A percentile compares a stretch with the other conserved stretches of the same genome.
phyloP scores from a whole-genome alignment of 345 rosid species.

The Lepidium aucheri region DNA sequence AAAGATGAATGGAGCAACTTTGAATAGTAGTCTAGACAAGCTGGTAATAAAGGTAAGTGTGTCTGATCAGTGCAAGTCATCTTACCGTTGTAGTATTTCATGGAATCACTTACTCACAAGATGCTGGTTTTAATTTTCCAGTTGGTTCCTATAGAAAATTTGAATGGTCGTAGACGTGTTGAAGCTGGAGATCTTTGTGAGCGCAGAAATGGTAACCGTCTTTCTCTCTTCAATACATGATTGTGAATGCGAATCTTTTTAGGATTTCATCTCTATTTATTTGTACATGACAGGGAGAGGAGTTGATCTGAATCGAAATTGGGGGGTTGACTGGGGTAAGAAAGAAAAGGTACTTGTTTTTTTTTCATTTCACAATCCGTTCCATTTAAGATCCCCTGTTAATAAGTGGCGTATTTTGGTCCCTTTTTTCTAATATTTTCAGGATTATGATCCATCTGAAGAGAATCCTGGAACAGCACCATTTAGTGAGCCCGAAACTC shows the following conservation, averaged over 20 bases:
- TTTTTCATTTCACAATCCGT: background rate
- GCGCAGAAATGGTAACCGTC: slow-evolving; percentile 71
- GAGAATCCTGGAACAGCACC: slow-evolving; percentile 94
- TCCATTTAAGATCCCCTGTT: background rate
- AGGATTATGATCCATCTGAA: slow-evolving; percentile 98
- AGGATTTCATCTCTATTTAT: background rate
- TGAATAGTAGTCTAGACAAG: slow-evolving; percentile 48
- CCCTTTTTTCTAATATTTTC: background rate
- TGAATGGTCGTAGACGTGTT: slow-evolving; percentile 87
- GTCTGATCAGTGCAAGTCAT: background rate
- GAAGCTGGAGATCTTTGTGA: slow-evolving; percentile 94
- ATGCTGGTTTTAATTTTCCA: slow-evolving; percentile 24
- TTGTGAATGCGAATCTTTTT: slow-evolving; percentile 1
- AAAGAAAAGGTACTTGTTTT: slow-evolving; percentile 69
- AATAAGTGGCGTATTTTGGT: background rate
- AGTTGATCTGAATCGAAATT: slow-evolving; percentile 94
- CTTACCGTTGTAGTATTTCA: background rate
- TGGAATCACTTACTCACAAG: background rate
- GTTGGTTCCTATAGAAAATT: slow-evolving; percentile 93
- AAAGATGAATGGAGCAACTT: slow-evolving; percentile 28
- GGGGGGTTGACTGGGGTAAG: slow-evolving; percentile 99
- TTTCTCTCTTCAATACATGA: background rate
- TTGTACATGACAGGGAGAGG: slow-evolving; percentile 62
- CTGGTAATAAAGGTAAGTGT: slow-evolving; percentile 69
- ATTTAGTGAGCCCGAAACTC: slow-evolving; percentile 94